Conservation (phyloP, 306 rosid species). For the Fragaria nilgerrensis region DNA sequence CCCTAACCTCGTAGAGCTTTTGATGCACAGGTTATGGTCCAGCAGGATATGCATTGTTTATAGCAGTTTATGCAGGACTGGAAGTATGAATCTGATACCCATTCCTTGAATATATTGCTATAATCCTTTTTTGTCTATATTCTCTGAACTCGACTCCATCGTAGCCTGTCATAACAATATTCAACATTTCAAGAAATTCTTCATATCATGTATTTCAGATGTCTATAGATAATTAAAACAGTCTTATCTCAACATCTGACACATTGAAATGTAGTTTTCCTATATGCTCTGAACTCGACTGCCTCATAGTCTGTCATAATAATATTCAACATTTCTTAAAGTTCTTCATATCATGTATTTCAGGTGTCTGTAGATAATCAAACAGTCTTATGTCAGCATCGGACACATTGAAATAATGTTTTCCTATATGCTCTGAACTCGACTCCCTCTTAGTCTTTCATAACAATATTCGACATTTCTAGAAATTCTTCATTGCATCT, state of each 20-base stretch:
- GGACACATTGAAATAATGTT: too few relatives aligned
- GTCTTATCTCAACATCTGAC: too few relatives aligned
- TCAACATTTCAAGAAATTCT: too few relatives aligned
- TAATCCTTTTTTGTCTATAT: background rate
- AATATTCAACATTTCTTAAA: conserved; percentile 4
- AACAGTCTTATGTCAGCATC: background rate
- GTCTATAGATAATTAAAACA: too few relatives aligned
- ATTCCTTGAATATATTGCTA: conserved; percentile 10
- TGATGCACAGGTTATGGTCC: conserved; percentile 84
- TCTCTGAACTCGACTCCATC: too few relatives aligned
- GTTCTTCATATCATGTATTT: background rate
- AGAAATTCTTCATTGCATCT: background rate
- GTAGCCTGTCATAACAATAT: too few relatives aligned
- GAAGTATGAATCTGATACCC: conserved; percentile 51
- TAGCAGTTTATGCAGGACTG: conserved; percentile 93
- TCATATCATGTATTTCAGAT: too few relatives aligned
- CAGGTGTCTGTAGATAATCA: too few relatives aligned
- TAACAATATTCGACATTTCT: conserved; percentile 6
- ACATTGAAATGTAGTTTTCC: too few relatives aligned
- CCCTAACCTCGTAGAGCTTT: conserved; percentile 12
- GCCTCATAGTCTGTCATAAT: background rate
- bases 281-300: background rate
- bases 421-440: background rate
- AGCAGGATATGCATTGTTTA: conserved; percentile 87
- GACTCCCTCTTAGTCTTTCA: background rate